Evolutionary conservation across 805 yeast species (phyloP).

Genomic region (Saturnispora sekii): DNA sequence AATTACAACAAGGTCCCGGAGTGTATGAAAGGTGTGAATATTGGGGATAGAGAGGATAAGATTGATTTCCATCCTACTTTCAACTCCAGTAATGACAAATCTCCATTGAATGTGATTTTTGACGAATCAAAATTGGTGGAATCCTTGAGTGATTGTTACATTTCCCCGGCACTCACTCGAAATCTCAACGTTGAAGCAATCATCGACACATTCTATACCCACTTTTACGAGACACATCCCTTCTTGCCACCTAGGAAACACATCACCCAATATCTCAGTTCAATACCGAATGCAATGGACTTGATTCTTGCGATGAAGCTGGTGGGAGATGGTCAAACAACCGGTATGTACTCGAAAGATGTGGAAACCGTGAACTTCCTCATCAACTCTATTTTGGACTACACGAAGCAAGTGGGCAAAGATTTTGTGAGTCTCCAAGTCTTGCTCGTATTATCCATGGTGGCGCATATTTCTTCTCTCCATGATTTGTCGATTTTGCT

Average conservation of each 20-base stretch:
- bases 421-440: constrained; percentile 38
- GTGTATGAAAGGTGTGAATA: constrained; percentile 18
- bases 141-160: constrained; percentile 20
- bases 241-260: constrained; percentile 34
- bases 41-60: not conserved
- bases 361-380: constrained; percentile 32
- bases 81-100: constrained; percentile 23
- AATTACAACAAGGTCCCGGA: constrained; percentile 22
- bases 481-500: constrained; percentile 36
- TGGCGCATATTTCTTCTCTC: constrained; percentile 42
- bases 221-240: constrained; percentile 38
- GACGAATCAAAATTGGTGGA: constrained; percentile 14
- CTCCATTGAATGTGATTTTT: constrained; percentile 19
- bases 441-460: constrained; percentile 31
- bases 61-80: constrained; percentile 25
- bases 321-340: constrained; percentile 38
- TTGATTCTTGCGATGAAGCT: constrained; percentile 38
- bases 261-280: constrained; percentile 26
- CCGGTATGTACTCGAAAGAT: constrained; percentile 28
- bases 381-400: constrained; percentile 25
- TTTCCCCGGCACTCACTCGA: constrained; percentile 22
- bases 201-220: constrained; percentile 26
- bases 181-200: constrained; percentile 21
- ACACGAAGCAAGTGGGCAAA: constrained; percentile 26
- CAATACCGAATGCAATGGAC: constrained; percentile 31